Conservation (phyloP, 2,329 filamentous ascomycete species). For the Pseudopyricularia javanii region DNA sequence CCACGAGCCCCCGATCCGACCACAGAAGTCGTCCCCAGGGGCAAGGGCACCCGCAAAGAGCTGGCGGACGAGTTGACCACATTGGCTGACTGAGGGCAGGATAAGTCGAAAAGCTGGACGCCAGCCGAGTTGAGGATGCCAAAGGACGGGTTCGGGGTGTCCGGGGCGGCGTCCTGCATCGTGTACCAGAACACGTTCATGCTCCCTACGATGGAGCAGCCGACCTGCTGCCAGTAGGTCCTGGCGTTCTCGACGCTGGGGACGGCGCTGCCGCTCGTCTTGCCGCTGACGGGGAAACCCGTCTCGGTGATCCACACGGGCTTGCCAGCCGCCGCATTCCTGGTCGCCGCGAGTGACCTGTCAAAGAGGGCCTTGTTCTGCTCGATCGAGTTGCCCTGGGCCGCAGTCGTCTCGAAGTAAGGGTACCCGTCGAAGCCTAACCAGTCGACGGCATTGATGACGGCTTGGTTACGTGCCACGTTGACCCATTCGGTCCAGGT, state of each 20-base stretch:
- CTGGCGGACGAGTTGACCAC: not conserved
- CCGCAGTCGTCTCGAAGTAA: conserved; percentile 63
- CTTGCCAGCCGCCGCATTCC: conserved; percentile 49
- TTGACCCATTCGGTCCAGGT: not conserved
- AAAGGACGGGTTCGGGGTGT: conserved; percentile 55
- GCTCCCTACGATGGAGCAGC: conserved; percentile 55
- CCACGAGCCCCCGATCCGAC: not conserved
- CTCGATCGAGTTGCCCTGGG: conserved; percentile 44
- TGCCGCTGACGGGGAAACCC: conserved; percentile 69
- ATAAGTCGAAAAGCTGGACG: not conserved
- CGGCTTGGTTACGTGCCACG: conserved; percentile 24
- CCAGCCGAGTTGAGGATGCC: conserved; percentile 31
- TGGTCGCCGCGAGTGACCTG: conserved; percentile 48
- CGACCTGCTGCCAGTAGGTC: conserved; percentile 70
- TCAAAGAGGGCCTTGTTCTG: conserved; percentile 57
- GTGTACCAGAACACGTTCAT: conserved; percentile 68
- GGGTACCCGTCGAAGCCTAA: conserved; percentile 70
- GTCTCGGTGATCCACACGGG: conserved; percentile 80
- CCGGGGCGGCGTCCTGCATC: conserved; percentile 52
- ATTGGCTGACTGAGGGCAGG: not conserved
- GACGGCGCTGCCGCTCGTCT: conserved; percentile 46
- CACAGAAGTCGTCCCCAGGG: not conserved
- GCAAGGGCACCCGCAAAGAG: not conserved
- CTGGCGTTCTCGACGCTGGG: conserved; percentile 57
- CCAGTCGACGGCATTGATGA: conserved; percentile 63